These are phyloP conservation scores for Prunus campanulata DNA, from an alignment of 306 rosid genomes.

Conservation along the genomic window DNA sequence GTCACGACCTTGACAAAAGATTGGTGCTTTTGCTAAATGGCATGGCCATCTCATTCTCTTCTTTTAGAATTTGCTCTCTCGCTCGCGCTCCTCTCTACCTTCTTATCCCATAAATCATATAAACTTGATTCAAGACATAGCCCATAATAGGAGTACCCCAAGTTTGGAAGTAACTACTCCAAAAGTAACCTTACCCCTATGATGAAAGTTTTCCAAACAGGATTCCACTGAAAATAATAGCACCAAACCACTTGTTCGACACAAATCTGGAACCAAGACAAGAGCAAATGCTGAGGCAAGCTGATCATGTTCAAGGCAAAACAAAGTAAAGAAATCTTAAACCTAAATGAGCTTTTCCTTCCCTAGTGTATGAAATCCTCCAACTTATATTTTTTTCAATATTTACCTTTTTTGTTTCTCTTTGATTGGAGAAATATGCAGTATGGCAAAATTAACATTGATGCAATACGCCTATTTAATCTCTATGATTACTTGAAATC, in stretches of 20 bases:
- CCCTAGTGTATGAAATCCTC: background rate
- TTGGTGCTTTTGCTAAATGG: conserved; percentile 34
- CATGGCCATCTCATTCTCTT: conserved; percentile 52
- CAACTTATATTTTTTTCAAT: no score
- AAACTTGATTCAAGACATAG: background rate
- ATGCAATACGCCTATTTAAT: background rate
- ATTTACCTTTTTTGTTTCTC: background rate
- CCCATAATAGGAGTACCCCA: background rate
- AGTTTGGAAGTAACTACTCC: background rate
- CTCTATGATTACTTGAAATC: background rate
- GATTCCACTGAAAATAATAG: conserved; percentile 75
- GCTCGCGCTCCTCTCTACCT: conserved; percentile 20
- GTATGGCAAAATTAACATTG: background rate
- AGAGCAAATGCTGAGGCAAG: conserved; percentile 7
- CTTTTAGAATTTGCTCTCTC: conserved; percentile 15
- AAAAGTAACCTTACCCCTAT: conserved; percentile 28
- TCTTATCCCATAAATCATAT: background rate
- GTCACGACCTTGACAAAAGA: background rate
- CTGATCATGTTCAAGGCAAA: conserved; percentile 12
- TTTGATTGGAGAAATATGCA: conserved; percentile 9
- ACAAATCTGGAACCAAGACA: conserved; percentile 52
- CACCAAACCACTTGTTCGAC: conserved; percentile 99
- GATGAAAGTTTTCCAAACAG: conserved; percentile 59
- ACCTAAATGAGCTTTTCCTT: background rate
- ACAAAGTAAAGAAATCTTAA: background rate